Conservation (phyloP, 495 filamentous ascomycete genomes). For the Xylona heveae region DNA sequence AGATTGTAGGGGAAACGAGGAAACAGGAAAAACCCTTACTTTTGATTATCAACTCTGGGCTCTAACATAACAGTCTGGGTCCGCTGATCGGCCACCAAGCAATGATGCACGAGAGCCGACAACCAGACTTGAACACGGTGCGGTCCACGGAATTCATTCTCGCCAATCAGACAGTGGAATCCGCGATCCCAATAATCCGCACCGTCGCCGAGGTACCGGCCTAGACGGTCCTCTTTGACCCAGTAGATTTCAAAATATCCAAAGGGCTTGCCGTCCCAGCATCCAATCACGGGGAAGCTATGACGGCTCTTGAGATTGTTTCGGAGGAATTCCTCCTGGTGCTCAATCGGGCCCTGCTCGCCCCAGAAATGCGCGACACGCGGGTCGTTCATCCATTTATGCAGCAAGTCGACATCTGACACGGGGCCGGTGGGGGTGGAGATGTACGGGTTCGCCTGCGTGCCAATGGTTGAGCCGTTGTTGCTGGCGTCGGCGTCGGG, state of each 20-base stretch:
- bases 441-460: slow-evolving; percentile 16
- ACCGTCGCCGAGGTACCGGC: slow-evolving; percentile 34
- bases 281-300: slow-evolving; percentile 77
- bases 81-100: slow-evolving; percentile 56
- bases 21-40: slow-evolving; percentile 31
- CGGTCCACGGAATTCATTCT: slow-evolving; percentile 71
- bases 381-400: slow-evolving; percentile 78
- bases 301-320: slow-evolving; percentile 40
- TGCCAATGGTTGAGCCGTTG: too few species aligned
- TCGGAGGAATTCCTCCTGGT: slow-evolving; percentile 49
- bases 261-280: slow-evolving; percentile 90
- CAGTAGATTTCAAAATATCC: slow-evolving; percentile 98
- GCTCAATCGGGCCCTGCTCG: slow-evolving; percentile 33
- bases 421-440: slow-evolving; percentile 15
- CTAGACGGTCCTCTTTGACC: slow-evolving; percentile 82
- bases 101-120: slow-evolving; percentile 66
- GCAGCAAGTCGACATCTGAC: slow-evolving; percentile 58
- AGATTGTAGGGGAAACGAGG: not conserved
- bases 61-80: slow-evolving; percentile 71
- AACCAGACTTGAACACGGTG: slow-evolving; percentile 63
- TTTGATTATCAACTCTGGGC: slow-evolving; percentile 77
- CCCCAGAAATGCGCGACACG: slow-evolving; percentile 74
- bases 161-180: slow-evolving; percentile 71
- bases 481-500: too few species aligned
- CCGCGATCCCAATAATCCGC: slow-evolving; percentile 69